Base-by-base conservation (phyloP, 768 basidiomycete genomes). In the Boletus rufocinnamomeus region DNA sequence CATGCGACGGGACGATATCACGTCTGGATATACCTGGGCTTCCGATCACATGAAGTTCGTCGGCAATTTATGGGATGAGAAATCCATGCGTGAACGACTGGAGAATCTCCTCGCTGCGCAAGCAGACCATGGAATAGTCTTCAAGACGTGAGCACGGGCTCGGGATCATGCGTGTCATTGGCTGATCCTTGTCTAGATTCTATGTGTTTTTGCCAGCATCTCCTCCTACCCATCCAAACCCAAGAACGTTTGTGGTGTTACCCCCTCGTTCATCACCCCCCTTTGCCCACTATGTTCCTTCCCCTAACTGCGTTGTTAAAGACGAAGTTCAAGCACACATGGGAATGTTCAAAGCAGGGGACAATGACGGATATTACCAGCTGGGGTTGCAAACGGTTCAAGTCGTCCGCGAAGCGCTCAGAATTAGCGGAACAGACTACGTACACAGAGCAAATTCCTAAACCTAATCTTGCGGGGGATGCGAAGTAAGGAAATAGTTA, bases 31-130 rank as follows among this genome's bases (percentile, higher is more conserved):
- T 64, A 75, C 78, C 13, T 94, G 87, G 86, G 87, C 86, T 3
- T 85, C 81, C 32, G 94, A 95, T 64, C 95, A 98, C 71, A 84
- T 97, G 85, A 89, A 88, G 67, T 98, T 89, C 71, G 87, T 95
- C 10, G 84, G 89, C 44, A 90, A 80, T 63, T 74, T 97, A 32
- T 96, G 94, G 95, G 87, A 95, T 64, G 84, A 87, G 63, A 78
- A 79, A 23, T 77, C 75, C 11, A 76, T 95, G 73, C 78, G 79
- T 40, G 74, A 69, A 57, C 80, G 95, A 23, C 65, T 96, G 52
- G 83, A 87, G 28, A 76, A 76, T 30, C 72, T 97, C 51, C 73
- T 89, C 45, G 77, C 79, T 50, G 77, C 86, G 45, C 84, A 90
- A 55, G 75, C 82, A 51, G 73, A 81, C 47, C 76, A 84, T 61